A percentile compares a stretch with the other conserved stretches of the same genome.
phyloP scores from a whole-genome alignment of 495 filamentous ascomycete species.

The Aspergillus taichungensis region DNA sequence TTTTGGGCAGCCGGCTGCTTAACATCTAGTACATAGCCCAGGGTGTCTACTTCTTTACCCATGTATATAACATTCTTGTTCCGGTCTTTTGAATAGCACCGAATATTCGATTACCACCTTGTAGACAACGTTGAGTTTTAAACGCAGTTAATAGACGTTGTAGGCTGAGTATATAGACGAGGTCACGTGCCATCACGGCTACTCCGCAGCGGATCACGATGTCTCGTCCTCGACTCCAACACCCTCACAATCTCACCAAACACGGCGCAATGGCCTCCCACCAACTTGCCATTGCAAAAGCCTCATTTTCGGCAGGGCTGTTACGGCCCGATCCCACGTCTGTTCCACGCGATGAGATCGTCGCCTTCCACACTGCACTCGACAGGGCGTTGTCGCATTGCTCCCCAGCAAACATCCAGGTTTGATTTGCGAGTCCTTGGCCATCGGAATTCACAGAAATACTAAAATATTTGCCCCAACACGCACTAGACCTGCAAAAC shows the following conservation, averaged over 20 bases:
- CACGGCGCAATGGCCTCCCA: conserved; percentile 53
- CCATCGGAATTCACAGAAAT: conserved; percentile 31
- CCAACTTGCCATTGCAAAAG: conserved; percentile 73
- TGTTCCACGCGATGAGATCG: conserved; percentile 62
- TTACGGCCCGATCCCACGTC: conserved; percentile 67
- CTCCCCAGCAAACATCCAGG: conserved; percentile 84
- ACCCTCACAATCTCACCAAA: neutral
- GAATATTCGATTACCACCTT: too few relatives aligned
- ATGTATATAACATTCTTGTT: too few relatives aligned
- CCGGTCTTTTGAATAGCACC: too few relatives aligned
- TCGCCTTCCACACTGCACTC: conserved; percentile 58
- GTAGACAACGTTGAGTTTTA: too few relatives aligned
- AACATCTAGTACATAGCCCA: too few relatives aligned
- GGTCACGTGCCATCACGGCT: conserved; percentile 3
- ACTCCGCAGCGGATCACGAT: neutral
- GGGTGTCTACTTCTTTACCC: too few relatives aligned
- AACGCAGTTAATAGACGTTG: too few relatives aligned
- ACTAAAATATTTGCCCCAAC: conserved; percentile 41
- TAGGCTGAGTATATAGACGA: neutral
- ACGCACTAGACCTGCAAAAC: conserved; percentile 76
- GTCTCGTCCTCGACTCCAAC: neutral
- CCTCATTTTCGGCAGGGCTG: conserved; percentile 65
- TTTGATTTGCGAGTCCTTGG: conserved; percentile 53
- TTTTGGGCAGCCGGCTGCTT: too few relatives aligned
- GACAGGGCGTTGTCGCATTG: conserved; percentile 62